A percentile compares a stretch with the other conserved stretches of the same genome.
Evolutionary conservation across 176 grass and related monocot species (phyloP).

Genomic region (Bolboschoenus planiculmis): DNA sequence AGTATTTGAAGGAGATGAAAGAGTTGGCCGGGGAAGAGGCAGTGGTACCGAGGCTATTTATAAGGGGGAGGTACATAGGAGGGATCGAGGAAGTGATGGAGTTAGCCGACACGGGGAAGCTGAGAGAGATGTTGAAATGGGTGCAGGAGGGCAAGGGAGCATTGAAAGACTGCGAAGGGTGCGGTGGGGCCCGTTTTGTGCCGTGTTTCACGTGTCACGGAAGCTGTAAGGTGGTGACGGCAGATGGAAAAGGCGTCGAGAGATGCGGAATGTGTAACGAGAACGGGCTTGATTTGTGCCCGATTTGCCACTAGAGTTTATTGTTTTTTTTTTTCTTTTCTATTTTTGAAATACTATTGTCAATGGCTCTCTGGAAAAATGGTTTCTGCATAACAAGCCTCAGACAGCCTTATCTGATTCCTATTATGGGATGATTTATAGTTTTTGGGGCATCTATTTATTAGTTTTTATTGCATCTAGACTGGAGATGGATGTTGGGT

Average conservation of each 20-base stretch:
- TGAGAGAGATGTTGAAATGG: slow-evolving; percentile 75
- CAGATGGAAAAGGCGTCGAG: slow-evolving; percentile 26
- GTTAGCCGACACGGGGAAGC: slow-evolving; percentile 54
- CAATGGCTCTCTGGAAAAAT: not conserved
- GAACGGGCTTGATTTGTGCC: slow-evolving; percentile 81
- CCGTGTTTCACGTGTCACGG: slow-evolving; percentile 83
- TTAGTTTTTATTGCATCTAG: not conserved
- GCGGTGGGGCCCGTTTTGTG: slow-evolving; percentile 68
- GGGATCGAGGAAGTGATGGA: slow-evolving; percentile 46
- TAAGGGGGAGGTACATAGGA: slow-evolving; percentile 72
- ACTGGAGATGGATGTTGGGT: not conserved
- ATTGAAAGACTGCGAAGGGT: slow-evolving; percentile 61
- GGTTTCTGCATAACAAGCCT: not conserved
- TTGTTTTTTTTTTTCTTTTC: not conserved
- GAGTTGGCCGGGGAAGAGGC: slow-evolving; percentile 46
- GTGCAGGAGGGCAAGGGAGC: slow-evolving; percentile 43
- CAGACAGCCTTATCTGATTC: not conserved
- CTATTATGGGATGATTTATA: not conserved
- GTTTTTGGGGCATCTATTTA: not conserved
- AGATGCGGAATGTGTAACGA: slow-evolving; percentile 79
- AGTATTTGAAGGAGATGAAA: slow-evolving; percentile 72
- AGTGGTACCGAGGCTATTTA: slow-evolving; percentile 59
- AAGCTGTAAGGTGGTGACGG: slow-evolving; percentile 55
- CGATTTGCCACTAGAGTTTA: slow-evolving; percentile 60
- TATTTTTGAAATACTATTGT: not conserved